These are phyloP conservation scores for Chaetomium globosum DNA, from an alignment of 2,329 filamentous ascomycete genomes.

Conservation along the genomic window DNA sequence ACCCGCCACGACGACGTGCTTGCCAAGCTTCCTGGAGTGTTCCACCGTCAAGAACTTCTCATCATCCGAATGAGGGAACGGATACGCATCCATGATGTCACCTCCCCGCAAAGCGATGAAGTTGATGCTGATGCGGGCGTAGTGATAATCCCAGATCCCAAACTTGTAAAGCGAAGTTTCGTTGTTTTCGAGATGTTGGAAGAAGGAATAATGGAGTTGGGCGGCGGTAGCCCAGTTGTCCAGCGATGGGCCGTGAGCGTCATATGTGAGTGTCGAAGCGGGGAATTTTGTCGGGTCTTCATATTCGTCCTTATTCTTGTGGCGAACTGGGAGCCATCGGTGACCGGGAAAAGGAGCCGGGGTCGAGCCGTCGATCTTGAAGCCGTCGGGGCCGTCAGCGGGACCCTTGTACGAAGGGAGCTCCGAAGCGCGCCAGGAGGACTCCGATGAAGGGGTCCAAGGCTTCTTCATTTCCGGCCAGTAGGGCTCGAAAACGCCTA, in stretches of 20 bases:
- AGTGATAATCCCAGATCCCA: neutral
- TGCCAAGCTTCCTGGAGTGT: neutral
- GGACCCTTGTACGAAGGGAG: neutral
- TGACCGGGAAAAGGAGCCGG: neutral
- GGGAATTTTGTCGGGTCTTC: neutral
- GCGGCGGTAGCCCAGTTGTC: neutral
- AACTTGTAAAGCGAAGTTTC: constrained; percentile 1
- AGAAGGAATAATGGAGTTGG: neutral
- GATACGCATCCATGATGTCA: neutral
- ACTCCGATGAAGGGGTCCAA: neutral
- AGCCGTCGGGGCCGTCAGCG: neutral
- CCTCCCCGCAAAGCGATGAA: neutral
- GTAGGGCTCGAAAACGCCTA: neutral
- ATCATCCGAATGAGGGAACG: neutral
- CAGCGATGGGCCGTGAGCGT: neutral
- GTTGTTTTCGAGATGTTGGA: neutral
- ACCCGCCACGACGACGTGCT: neutral
- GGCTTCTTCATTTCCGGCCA: constrained; percentile 1
- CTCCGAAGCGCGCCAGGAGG: neutral
- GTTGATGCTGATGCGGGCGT: neutral
- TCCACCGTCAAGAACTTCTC: neutral
- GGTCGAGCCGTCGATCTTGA: neutral
- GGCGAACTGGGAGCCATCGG: neutral
- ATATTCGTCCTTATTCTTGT: neutral
- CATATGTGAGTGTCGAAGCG: neutral